Evolutionary conservation across 441 rosid species (phyloP).

Genomic region (Monsonia emarginata): DNA sequence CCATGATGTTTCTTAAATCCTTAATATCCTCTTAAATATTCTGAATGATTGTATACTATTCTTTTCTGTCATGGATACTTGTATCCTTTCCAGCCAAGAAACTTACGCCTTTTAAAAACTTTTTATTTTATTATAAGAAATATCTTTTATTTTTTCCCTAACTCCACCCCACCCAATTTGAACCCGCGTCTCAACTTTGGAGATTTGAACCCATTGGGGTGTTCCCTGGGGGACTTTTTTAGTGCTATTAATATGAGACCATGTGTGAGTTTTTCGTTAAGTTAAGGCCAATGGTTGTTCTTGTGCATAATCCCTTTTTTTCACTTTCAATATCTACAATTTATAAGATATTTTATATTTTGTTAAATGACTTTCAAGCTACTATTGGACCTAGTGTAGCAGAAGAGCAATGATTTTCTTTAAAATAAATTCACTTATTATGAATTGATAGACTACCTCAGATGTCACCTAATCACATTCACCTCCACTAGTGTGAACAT

Average conservation of each 20-base stretch:
- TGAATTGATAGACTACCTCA: neutral
- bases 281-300: no score
- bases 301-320: neutral
- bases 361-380: neutral
- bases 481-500: neutral
- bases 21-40: neutral
- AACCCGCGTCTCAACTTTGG: no score
- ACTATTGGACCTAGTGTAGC: neutral
- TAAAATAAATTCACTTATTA: no score
- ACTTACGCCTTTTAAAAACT: neutral
- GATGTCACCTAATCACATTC: neutral
- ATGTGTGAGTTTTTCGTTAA: no score
- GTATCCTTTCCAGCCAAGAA: neutral
- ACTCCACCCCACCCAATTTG: no score
- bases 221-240: no score
- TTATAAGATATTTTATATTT: neutral
- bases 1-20: neutral
- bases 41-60: neutral
- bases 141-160: no score
- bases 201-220: no score
- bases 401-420: neutral
- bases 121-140: no score
- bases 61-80: neutral
- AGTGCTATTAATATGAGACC: no score
- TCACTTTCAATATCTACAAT: neutral